Evolutionary conservation across 1,284 basidiomycete species (phyloP).

Genomic region (Cryptococcus jaspeensis): DNA sequence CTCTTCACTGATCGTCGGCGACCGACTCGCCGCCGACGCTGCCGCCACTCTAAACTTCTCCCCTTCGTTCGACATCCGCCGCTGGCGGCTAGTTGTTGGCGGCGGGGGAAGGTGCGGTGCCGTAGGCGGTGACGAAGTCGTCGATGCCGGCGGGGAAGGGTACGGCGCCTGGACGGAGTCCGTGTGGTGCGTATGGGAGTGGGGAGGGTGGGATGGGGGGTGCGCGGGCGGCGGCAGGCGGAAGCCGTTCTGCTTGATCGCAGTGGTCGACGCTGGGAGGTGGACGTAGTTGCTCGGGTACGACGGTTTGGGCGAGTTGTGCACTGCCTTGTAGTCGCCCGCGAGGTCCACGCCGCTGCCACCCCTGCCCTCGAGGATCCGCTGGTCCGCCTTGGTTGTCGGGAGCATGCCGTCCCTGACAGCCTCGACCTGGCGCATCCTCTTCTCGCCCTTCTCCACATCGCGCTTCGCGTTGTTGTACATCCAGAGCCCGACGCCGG

Average conservation of each 20-base stretch:
- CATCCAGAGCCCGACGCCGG: constrained; percentile 88
- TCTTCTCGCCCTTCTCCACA: constrained; percentile 88
- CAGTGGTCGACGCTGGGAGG: constrained; percentile 29
- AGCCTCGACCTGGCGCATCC: constrained; percentile 79
- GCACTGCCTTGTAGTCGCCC: constrained; percentile 14
- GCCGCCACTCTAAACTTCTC: not conserved
- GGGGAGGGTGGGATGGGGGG: constrained; percentile 9
- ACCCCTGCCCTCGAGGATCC: constrained; percentile 32
- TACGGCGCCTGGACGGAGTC: constrained; percentile 22
- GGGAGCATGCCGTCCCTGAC: constrained; percentile 59
- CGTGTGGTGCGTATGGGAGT: not conserved
- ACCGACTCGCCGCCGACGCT: not conserved
- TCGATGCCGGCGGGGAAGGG: constrained; percentile 44
- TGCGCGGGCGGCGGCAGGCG: constrained; percentile 11
- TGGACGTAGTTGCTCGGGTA: constrained; percentile 23
- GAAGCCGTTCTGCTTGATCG: constrained; percentile 21
- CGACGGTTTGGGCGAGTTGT: constrained; percentile 38
- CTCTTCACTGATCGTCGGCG: not conserved
- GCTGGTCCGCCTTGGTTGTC: constrained; percentile 37
- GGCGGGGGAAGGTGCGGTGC: constrained; percentile 2
- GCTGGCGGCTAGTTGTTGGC: constrained; percentile 1
- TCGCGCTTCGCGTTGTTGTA: constrained; percentile 93
- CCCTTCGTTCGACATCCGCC: constrained; percentile 13
- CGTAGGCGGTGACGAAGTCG: constrained; percentile 35
- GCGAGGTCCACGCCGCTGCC: constrained; percentile 2